A percentile compares a stretch with the other conserved stretches of the same genome.
Conservation (phyloP, 2,329 filamentous ascomycete species). For the Cercospora janseana region DNA sequence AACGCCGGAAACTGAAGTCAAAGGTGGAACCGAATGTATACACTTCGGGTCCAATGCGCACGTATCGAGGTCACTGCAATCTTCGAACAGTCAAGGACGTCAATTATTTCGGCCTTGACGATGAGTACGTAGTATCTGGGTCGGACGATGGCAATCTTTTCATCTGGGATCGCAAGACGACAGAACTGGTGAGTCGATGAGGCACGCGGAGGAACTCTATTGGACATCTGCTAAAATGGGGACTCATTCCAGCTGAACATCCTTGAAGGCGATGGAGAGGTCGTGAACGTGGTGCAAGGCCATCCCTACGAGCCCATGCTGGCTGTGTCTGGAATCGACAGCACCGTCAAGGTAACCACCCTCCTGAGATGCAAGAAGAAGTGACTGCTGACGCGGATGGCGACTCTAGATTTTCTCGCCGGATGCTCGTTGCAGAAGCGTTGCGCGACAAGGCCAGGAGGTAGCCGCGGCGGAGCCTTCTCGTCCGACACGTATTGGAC, state of each 20-base stretch:
- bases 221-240: neutral
- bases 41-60: constrained; percentile 55
- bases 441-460: constrained; percentile 58
- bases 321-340: constrained; percentile 60
- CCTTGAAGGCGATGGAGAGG: constrained; percentile 64
- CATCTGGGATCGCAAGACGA: constrained; percentile 65
- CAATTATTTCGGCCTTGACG: constrained; percentile 65
- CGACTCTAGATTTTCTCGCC: constrained; percentile 69
- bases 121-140: constrained; percentile 67
- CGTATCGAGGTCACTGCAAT: constrained; percentile 65
- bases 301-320: constrained; percentile 67
- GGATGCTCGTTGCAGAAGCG: constrained; percentile 56
- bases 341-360: neutral
- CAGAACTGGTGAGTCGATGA: constrained; percentile 43
- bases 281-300: constrained; percentile 68
- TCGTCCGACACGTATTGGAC: constrained; percentile 29
- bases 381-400: constrained; percentile 66
- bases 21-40: constrained; percentile 56
- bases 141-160: constrained; percentile 66
- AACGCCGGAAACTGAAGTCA: constrained; percentile 48
- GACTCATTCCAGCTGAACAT: constrained; percentile 53
- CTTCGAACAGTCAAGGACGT: constrained; percentile 67
- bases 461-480: constrained; percentile 50
- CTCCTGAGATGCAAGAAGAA: constrained; percentile 55
- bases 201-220: neutral